These are phyloP conservation scores for Manihot esculenta DNA, from an alignment of 441 rosid genomes.

Conservation along the genomic window DNA sequence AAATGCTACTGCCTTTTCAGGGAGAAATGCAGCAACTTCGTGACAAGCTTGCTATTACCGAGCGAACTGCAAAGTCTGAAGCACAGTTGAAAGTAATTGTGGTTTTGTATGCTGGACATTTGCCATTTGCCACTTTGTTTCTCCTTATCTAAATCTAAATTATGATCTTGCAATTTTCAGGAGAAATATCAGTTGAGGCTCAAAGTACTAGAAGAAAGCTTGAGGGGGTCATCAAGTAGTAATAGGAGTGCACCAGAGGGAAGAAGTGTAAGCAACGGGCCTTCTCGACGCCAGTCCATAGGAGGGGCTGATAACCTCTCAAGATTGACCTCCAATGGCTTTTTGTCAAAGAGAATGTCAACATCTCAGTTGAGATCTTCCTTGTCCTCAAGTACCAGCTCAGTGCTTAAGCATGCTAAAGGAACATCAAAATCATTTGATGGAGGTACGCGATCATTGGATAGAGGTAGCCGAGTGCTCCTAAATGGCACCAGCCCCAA, in stretches of 20 bases:
- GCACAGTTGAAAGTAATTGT: slow-evolving; percentile 81
- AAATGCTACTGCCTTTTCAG: slow-evolving; percentile 40
- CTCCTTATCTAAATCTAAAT: slow-evolving; percentile 23
- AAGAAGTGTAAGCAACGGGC: slow-evolving; percentile 83
- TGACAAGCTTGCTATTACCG: slow-evolving; percentile 81
- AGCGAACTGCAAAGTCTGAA: slow-evolving; percentile 93
- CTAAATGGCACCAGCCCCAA: slow-evolving; percentile 63
- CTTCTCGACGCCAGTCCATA: slow-evolving; percentile 90
- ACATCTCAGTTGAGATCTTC: slow-evolving; percentile 58
- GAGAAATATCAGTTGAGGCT: slow-evolving; percentile 90
- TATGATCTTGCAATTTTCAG: slow-evolving; percentile 36
- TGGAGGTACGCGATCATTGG: slow-evolving; percentile 92
- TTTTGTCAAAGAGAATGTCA: slow-evolving; percentile 69
- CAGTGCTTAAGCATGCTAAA: slow-evolving; percentile 90
- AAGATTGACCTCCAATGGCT: slow-evolving; percentile 75
- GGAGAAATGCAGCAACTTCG: slow-evolving; percentile 99
- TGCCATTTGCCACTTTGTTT: slow-evolving; percentile 7
- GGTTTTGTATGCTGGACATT: slow-evolving; percentile 14
- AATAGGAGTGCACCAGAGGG: slow-evolving; percentile 59
- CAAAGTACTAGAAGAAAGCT: slow-evolving; percentile 84
- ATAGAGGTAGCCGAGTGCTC: slow-evolving; percentile 72
- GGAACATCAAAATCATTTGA: slow-evolving; percentile 97
- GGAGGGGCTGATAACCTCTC: slow-evolving; percentile 86
- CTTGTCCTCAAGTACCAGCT: slow-evolving; percentile 57
- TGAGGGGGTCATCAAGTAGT: slow-evolving; percentile 72